Evolutionary conservation across 768 basidiomycete genomes (phyloP).

Genomic region (Mrakia frigida): DNA sequence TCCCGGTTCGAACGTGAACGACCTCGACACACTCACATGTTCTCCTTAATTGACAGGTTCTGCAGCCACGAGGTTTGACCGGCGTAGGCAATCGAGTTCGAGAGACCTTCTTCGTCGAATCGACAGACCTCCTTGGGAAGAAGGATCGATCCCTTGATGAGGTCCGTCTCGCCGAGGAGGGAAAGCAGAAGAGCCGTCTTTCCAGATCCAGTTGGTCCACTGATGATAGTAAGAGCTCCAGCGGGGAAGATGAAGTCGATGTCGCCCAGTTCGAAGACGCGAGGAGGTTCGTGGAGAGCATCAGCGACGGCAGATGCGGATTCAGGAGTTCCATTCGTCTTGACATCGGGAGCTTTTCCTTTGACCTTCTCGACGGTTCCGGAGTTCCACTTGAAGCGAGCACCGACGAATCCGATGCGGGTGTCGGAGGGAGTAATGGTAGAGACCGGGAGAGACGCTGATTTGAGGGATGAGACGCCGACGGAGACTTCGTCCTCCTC

Average conservation of each 20-base stretch:
- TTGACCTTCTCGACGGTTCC: slow-evolving; percentile 49
- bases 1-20: slow-evolving; percentile 36
- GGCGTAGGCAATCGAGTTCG: slow-evolving; percentile 60
- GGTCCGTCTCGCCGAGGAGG: slow-evolving; percentile 66
- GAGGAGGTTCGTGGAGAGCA: slow-evolving; percentile 42
- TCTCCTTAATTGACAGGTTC: slow-evolving; percentile 44
- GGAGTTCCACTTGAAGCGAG: slow-evolving; percentile 56
- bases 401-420: slow-evolving; percentile 57
- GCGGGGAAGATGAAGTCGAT: slow-evolving; percentile 66
- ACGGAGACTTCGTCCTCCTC: slow-evolving; percentile 67
- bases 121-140: slow-evolving; percentile 61
- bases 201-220: slow-evolving; percentile 70
- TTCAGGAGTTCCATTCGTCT: slow-evolving; percentile 12
- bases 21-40: slow-evolving; percentile 52
- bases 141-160: slow-evolving; percentile 53
- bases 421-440: slow-evolving; percentile 37
- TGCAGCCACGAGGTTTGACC: slow-evolving; percentile 56
- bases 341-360: slow-evolving; percentile 15
- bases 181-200: slow-evolving; percentile 59
- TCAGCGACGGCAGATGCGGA: not conserved
- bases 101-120: slow-evolving; percentile 44
- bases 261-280: slow-evolving; percentile 62
- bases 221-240: slow-evolving; percentile 63
- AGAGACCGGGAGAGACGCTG: slow-evolving; percentile 33
- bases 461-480: slow-evolving; percentile 61